These are phyloP conservation scores for Conticribra weissflogii DNA, from an alignment of 108 stramenopile genomes.

Conservation along the genomic window DNA sequence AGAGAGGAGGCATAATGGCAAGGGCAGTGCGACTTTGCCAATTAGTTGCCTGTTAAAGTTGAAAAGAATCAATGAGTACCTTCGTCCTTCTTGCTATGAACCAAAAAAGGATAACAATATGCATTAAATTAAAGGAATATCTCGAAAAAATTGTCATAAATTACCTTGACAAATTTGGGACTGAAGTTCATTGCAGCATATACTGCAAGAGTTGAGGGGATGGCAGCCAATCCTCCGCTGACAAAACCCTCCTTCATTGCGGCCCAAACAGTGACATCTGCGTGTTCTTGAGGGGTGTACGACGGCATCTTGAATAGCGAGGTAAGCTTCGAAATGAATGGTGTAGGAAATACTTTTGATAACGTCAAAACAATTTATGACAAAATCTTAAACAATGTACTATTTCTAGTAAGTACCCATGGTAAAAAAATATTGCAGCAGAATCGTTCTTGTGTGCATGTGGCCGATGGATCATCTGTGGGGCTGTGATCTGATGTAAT, in stretches of 20 bases:
- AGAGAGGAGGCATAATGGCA: slow-evolving; percentile 80
- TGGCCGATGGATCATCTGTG: no score
- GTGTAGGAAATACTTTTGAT: no score
- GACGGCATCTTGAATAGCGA: slow-evolving; percentile 9
- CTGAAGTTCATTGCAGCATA: slow-evolving; percentile 52
- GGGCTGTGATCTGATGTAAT: no score
- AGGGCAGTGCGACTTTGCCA: slow-evolving; percentile 78
- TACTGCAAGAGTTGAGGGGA: slow-evolving; percentile 56
- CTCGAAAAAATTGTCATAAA: neutral
- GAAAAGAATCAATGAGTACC: no score
- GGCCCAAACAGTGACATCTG: slow-evolving; percentile 53
- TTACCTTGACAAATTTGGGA: slow-evolving; percentile 52
- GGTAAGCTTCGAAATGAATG: no score
- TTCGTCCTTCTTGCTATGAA: no score
- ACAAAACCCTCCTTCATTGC: slow-evolving; percentile 69
- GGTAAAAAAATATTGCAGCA: no score
- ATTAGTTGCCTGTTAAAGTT: slow-evolving; percentile 69
- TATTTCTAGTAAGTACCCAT: no score
- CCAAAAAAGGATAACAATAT: neutral
- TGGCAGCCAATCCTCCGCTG: slow-evolving; percentile 52
- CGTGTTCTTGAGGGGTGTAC: slow-evolving; percentile 28
- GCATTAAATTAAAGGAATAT: neutral
- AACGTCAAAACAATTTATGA: neutral
- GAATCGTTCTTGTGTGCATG: no score
- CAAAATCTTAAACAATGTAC: slow-evolving; percentile 4